These are phyloP conservation scores for Melaleuca quinquenervia DNA, from an alignment of 345 rosid species.

Conservation along the genomic window DNA sequence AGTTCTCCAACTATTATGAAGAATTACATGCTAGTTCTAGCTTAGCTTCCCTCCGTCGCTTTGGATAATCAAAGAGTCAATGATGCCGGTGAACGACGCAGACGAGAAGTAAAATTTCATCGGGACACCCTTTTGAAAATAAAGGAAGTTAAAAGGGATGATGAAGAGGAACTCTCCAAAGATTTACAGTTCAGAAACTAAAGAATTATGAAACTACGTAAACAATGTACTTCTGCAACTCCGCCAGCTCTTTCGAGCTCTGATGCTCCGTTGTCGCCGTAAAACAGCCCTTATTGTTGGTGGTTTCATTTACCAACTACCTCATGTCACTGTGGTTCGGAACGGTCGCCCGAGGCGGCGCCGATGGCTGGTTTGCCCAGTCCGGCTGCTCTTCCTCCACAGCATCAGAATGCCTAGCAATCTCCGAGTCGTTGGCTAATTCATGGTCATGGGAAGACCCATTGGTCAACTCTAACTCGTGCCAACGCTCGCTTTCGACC, in stretches of 20 bases:
- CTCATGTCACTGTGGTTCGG: not conserved
- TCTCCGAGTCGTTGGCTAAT: not conserved
- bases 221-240: not conserved
- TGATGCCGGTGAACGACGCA: not conserved
- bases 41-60: not conserved
- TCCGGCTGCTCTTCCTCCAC: not conserved
- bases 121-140: not conserved
- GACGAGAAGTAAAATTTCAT: not conserved
- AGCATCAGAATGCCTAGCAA: not conserved
- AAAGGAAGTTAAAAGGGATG: not conserved
- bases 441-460: not conserved
- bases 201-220: not conserved
- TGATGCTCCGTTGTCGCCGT: not conserved
- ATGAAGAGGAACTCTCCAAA: not conserved
- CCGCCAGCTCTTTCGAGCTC: not conserved
- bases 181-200: not conserved
- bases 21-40: not conserved
- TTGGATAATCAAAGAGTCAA: not conserved
- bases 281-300: not conserved
- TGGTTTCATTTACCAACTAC: not conserved
- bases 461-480: constrained; percentile 29
- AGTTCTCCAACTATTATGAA: not conserved
- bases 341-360: not conserved
- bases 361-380: not conserved
- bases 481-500: constrained; percentile 28